Evolutionary conservation across 192 early-diverging fungal genomes (phyloP).

Genomic region (Chytriomyces sp.): DNA sequence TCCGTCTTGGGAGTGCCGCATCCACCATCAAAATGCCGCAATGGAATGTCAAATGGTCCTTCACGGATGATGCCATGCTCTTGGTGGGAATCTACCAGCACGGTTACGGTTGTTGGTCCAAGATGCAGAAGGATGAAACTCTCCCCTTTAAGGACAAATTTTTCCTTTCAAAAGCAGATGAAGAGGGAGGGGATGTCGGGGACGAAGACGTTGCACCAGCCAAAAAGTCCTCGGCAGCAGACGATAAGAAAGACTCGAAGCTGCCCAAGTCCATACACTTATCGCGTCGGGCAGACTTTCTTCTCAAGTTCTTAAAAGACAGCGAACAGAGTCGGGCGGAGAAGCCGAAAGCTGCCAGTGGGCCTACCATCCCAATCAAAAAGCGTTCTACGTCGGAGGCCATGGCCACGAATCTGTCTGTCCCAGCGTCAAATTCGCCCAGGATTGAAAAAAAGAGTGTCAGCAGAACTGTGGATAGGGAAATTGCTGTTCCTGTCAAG

Average conservation of each 20-base stretch:
- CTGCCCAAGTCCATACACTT: constrained; percentile 85
- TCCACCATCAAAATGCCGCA: constrained; percentile 82
- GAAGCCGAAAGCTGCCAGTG: not conserved
- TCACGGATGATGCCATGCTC: constrained; percentile 93
- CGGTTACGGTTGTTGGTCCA: constrained; percentile 87
- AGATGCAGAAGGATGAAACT: constrained; percentile 76
- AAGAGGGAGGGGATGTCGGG: constrained; percentile 22
- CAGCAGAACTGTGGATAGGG: not conserved
- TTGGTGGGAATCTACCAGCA: constrained; percentile 91
- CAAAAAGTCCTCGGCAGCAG: constrained; percentile 11
- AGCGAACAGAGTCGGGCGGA: constrained; percentile 49
- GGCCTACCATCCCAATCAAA: constrained; percentile 17
- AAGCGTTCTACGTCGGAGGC: constrained; percentile 17
- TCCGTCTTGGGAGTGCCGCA: constrained; percentile 62
- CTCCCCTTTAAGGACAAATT: constrained; percentile 88
- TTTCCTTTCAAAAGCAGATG: constrained; percentile 58
- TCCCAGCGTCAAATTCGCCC: constrained; percentile 5
- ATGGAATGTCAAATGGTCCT: constrained; percentile 82
- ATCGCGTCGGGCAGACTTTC: constrained; percentile 83
- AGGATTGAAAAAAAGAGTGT: constrained; percentile 13
- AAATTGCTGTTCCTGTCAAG: not conserved
- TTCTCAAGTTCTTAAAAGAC: constrained; percentile 83
- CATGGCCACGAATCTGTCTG: not conserved
- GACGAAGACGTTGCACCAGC: not conserved
- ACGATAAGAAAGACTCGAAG: constrained; percentile 47